Evolutionary conservation across 163 green algal species (phyloP).

Genomic region (Chlorella variabilis): DNA sequence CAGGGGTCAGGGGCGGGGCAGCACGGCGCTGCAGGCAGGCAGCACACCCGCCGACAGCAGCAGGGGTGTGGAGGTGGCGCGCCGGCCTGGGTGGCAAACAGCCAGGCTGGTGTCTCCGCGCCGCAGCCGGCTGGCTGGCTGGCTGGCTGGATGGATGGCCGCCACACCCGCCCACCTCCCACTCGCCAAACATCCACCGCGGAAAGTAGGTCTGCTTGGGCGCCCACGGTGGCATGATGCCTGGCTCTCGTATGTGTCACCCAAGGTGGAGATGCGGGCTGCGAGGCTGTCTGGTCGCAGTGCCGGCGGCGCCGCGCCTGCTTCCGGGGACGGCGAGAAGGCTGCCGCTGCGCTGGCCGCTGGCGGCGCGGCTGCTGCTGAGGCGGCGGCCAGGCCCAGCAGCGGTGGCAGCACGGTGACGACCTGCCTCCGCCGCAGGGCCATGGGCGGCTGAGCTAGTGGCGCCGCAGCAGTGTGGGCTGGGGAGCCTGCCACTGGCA

Average conservation of each 20-base stretch:
- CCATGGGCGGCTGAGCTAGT: not conserved
- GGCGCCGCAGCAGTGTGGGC: not conserved
- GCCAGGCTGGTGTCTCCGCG: too few relatives aligned
- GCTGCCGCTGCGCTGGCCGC: not conserved
- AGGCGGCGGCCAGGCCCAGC: not conserved
- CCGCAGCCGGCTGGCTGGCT: not conserved
- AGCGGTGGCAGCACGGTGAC: not conserved
- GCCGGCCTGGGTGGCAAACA: too few relatives aligned
- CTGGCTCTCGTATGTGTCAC: constrained; percentile 15
- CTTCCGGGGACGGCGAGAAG: not conserved
- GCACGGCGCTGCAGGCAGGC: not conserved
- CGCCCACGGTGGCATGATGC: constrained; percentile 14
- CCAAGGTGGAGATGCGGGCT: not conserved
- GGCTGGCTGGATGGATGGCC: too few relatives aligned
- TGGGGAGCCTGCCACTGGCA: too few relatives aligned
- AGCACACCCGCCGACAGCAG: too few relatives aligned
- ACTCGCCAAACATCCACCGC: constrained; percentile 44
- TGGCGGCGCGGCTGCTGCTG: not conserved
- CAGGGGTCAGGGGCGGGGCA: too few relatives aligned
- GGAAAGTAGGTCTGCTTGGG: constrained; percentile 38
- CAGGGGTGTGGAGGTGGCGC: too few relatives aligned
- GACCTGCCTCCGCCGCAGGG: not conserved
- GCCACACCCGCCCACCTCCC: too few relatives aligned
- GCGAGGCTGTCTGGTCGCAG: constrained; percentile 12
- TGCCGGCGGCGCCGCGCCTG: not conserved